Evolutionary conservation across 2,329 filamentous ascomycete genomes (phyloP), one percentile per base, ranked within the genome.

Genomic region (Xylaria sp.): DNA sequence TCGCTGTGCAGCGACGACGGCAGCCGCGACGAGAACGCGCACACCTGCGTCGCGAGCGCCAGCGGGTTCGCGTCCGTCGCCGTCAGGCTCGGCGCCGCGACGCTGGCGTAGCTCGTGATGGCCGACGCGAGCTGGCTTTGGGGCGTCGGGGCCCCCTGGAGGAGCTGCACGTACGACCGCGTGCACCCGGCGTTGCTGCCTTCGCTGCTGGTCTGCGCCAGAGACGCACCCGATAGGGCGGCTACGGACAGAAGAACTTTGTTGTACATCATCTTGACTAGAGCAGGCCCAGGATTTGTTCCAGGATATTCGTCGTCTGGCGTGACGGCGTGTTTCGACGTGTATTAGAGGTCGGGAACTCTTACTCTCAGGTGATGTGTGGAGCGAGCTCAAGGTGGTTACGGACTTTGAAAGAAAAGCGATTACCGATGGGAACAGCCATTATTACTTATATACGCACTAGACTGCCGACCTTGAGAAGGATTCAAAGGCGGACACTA

Each of bases 1-100:
- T 63, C 59, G 58, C 59, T 52, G n/a, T 37, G 35, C 21, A 70
- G 54, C 35, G 67, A 66, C 8, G 55, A 15, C 3, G 67, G 61
- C 25, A 70, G 48, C 6, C 27, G 19, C 10, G 64, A 49, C 4
- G 44, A 63, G 58, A 68, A 55, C 5, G 29, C 54, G 63, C 68
- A 70, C 11, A 62, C 61, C 53, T 65, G 29, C 9, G 62, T 61
- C 29, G 59, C 11, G 31, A 60, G 17, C 21, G n/a, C 25, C 5
- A 58, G 25, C 17, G 61, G 61, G 57, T 64, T 49, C 17, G 29
- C 48, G 31, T 4, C 19, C 13, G 29, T 19, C 21, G 4, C 25
- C 2, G 21, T 46, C 8, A n/a, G 31, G 41, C 11, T 47, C 19
- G 17, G n/a, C 6, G 1, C 8, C 1, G 38, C 40, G 4, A 10